Percentiles rank a stretch among this genome's conserved stretches.
Evolutionary conservation across 495 filamentous ascomycete species (phyloP).

Genomic region (Neurospora sp.): DNA sequence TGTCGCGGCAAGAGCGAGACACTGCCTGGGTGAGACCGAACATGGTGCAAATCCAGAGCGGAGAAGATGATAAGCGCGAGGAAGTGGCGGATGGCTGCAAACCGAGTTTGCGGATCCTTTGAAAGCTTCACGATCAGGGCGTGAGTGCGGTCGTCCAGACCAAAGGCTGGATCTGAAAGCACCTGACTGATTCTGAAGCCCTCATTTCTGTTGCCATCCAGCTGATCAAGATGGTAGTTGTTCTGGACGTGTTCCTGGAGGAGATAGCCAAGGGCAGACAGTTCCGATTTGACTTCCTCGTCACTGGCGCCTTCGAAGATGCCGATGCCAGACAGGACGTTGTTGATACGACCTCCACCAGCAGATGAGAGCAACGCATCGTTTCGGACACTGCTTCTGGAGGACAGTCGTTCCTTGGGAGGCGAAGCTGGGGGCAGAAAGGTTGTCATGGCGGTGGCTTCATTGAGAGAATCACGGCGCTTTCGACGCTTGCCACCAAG

Average conservation of each 20-base stretch:
- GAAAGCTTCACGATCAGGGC: neutral
- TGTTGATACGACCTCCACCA: neutral
- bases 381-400: neutral
- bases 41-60: neutral
- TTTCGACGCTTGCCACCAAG: neutral
- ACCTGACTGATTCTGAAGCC: neutral
- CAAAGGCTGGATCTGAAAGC: neutral
- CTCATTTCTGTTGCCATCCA: slow-evolving; percentile 4
- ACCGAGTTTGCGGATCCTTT: neutral
- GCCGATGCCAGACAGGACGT: neutral
- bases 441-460: neutral
- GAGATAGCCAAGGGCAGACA: slow-evolving; percentile 18
- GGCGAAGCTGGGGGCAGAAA: neutral
- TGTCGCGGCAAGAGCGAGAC: slow-evolving; percentile 25
- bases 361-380: neutral
- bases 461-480: neutral
- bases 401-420: neutral
- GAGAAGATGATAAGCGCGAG: neutral
- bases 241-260: slow-evolving; percentile 25
- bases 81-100: neutral
- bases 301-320: slow-evolving; percentile 20
- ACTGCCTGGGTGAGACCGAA: neutral
- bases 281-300: slow-evolving; percentile 18
- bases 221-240: slow-evolving; percentile 22
- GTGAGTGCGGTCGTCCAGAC: neutral